Conservation (phyloP, 208 protist genomes). For the Sergeia podlipaevii region DNA sequence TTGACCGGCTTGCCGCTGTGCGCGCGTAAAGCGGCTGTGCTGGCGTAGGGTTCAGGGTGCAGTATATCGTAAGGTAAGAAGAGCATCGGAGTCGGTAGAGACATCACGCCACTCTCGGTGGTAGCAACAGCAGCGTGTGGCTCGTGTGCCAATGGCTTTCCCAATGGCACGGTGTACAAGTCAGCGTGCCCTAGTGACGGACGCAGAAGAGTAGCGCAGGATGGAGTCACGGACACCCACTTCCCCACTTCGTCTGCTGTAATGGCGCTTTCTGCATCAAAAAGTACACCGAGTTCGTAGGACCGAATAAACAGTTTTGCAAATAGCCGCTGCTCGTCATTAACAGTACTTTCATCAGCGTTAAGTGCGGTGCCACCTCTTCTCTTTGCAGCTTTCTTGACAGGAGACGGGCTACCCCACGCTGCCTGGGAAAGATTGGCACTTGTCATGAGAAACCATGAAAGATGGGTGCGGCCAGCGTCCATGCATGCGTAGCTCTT, state of each 20-base stretch:
- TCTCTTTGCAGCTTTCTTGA: no score
- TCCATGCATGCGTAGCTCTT: slow-evolving; percentile 70
- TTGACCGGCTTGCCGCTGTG: neutral
- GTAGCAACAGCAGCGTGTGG: neutral
- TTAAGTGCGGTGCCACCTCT: no score
- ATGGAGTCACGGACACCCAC: slow-evolving; percentile 31
- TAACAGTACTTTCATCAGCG: no score
- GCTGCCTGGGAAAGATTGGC: slow-evolving; percentile 85
- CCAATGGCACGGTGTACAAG: slow-evolving; percentile 21
- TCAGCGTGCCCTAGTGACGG: slow-evolving; percentile 7
- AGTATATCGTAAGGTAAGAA: slow-evolving; percentile 68
- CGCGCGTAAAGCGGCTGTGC: slow-evolving; percentile 31
- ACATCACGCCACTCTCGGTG: neutral
- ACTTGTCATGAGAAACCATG: slow-evolving; percentile 81
- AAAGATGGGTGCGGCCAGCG: slow-evolving; percentile 19
- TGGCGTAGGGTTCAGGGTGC: slow-evolving; percentile 52
- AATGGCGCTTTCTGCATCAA: slow-evolving; percentile 33
- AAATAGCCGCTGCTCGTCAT: neutral
- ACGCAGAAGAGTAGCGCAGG: slow-evolving; percentile 21
- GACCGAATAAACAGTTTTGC: slow-evolving; percentile 42
- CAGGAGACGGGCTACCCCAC: slow-evolving; percentile 45
- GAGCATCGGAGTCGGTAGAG: slow-evolving; percentile 7
- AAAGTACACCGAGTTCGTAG: slow-evolving; percentile 89
- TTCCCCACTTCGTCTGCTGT: neutral
- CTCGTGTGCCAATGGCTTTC: neutral